Evolutionary conservation across 169 alveolate genomes (phyloP), one percentile per base, ranked within the genome.

Genomic region (Eimeria maxima): DNA sequence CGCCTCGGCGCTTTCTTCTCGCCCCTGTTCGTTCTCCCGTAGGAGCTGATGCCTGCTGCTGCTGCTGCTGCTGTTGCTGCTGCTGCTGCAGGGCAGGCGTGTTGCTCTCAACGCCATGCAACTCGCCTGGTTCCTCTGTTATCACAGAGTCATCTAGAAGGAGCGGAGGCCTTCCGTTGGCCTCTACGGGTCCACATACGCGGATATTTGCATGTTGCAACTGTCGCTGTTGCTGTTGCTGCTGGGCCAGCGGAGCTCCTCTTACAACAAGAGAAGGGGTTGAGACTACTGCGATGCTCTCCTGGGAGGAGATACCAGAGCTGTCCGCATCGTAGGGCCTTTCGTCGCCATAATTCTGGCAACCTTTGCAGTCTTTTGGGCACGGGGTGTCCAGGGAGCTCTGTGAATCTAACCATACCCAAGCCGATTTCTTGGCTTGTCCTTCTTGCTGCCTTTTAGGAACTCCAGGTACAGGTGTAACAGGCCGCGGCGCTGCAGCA

Each of bases 101-200:
- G 87, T 4, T 76, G 42, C 42, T 71, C 14, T 71, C 81, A 38
- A 16, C 81, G 20, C 63, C 88, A n/a, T 53, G 47, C 47, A 44
- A 50, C 44, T 55, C 27, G 14, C 8, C 74, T 27, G 92, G 29
- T 24, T 38, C 83, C 53, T 33, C 55, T 24, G 83, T n/a, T n/a
- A 57, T 74, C 44, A 55, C 42, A 78, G 76, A 16, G 53, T 29
- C 92, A 4, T 84, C 92, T 4, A 84, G 55, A 27, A 84, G 92
- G 13, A 84, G n/a, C n/a, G 92, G 92, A 53, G 78, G 92, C 78
- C 92, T 50, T 22, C 92, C 92, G 76, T 84, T 84, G 71, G 92
- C 73, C 16, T 84, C 92, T 27, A 57, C 92, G 22, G 92, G 92
- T 13, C 92, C 92, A 29, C 53, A 57, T 11, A 84, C 92, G 57